Evolutionary conservation across 768 basidiomycete species (phyloP), one percentile per base, ranked within the genome.

Genomic region (Royoungia palumana): DNA sequence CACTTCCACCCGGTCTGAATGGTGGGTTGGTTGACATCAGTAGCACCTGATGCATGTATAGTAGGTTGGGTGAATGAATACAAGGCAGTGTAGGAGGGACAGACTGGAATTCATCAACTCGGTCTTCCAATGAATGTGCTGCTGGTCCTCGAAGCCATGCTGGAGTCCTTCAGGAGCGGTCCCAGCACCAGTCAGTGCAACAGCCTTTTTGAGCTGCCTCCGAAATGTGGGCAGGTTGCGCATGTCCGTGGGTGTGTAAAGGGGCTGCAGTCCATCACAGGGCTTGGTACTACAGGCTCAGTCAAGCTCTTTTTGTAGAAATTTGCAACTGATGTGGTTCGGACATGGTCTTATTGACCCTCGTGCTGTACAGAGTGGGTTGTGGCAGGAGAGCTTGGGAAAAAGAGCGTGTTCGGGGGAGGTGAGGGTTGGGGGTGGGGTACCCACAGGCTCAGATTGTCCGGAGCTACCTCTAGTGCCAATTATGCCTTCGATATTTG

Each of bases 71-170:
- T n/a, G n/a, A n/a, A n/a, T n/a, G n/a, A 41, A 30, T 53, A 51
- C 19, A 55, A 45, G 49, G 48, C 45, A 35, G 34, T 12, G 44
- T 47, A 30, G 46, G 46, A 46, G 35, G 38, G 27, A 76, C 86
- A 54, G 53, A 89, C 89, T 89, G 62, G 75, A 79, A 47, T 80
- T 72, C 74, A 88, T 77, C 34, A 91, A 66, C 44, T 83, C 80
- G 34, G 70, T 68, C 65, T 88, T 89, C 71, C 77, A 92, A 25
- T 57, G 56, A 48, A 69, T 68, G 65, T 64, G 75, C 54, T 67
- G 72, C 64, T 60, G 63, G 44, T 59, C 63, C 62, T 63, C 69
- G 42, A 63, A 58, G 35, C 61, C 65, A 50, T 56, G 67, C 43
- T 52, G 55, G 22, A 67, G 68, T 51, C 82, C 75, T 22, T 76